Percentiles rank a stretch among this genome's conserved stretches.
These are phyloP conservation scores for Salix dunnii DNA, from an alignment of 345 rosid genomes.

Conservation along the genomic window DNA sequence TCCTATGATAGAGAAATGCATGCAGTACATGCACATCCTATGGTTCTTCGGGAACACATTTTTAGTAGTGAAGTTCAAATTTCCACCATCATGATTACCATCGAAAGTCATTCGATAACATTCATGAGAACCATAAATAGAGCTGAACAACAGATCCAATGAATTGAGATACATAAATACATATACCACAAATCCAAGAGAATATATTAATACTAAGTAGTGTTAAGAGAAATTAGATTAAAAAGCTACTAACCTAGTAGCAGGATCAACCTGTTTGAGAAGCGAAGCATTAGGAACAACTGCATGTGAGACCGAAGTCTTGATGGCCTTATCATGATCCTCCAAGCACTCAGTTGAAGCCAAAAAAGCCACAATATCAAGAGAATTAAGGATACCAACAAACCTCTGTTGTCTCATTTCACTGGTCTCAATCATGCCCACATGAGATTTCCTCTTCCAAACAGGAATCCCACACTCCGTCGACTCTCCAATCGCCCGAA, in stretches of 20 bases:
- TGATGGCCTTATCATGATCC: conserved; percentile 78
- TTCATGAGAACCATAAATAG: too few relatives aligned
- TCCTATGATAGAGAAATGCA: background rate
- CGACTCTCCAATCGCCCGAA: conserved; percentile 75
- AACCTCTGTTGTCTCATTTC: conserved; percentile 81
- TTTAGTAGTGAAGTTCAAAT: background rate
- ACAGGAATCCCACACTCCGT: conserved; percentile 92
- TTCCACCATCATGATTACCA: too few relatives aligned
- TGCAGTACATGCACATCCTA: background rate
- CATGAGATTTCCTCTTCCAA: conserved; percentile 66
- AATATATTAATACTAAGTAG: background rate
- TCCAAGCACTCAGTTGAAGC: conserved; percentile 69
- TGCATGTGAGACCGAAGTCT: conserved; percentile 75
- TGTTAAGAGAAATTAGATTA: background rate
- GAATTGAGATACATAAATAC: background rate
- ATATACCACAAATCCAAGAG: background rate
- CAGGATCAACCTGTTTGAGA: conserved; percentile 88
- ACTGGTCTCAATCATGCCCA: conserved; percentile 54
- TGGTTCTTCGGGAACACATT: background rate
- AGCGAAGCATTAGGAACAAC: conserved; percentile 54
- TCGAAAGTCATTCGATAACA: too few relatives aligned
- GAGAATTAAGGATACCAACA: conserved; percentile 80
- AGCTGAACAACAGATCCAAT: background rate
- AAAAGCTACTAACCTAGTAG: conserved; percentile 58
- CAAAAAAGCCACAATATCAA: conserved; percentile 75